phyloP scores from a whole-genome alignment of 2,329 filamentous ascomycete genomes.

The Dothideomycetes sp. region DNA sequence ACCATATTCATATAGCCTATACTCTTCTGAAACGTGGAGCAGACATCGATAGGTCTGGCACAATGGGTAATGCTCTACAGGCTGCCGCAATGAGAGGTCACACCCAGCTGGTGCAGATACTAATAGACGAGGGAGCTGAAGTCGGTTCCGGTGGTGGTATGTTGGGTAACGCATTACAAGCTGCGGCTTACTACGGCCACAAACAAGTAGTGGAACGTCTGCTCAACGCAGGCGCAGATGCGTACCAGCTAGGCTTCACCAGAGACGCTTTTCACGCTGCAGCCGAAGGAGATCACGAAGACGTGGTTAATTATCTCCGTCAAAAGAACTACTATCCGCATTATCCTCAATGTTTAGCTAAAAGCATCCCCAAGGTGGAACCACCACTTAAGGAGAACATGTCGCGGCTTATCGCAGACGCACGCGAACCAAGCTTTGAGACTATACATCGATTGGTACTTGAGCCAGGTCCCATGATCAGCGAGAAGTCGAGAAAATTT shows the following conservation, averaged over 20 bases:
- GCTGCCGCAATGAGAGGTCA: constrained; percentile 16
- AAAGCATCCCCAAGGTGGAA: no score
- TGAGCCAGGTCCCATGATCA: no score
- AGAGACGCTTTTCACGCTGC: constrained; percentile 5
- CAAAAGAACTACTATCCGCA: neutral
- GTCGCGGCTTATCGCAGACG: no score
- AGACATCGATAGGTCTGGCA: constrained; percentile 18
- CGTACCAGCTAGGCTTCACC: constrained; percentile 17
- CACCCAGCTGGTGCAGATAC: constrained; percentile 16
- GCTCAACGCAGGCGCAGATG: constrained; percentile 17
- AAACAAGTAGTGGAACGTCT: constrained; percentile 12
- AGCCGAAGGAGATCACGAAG: neutral
- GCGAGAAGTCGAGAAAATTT: no score
- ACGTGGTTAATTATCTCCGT: neutral
- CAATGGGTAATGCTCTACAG: constrained; percentile 17
- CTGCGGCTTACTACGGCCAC: constrained; percentile 16
- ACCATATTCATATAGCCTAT: constrained; percentile 16
- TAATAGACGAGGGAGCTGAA: constrained; percentile 16
- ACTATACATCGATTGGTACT: no score
- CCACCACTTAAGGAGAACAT: no score
- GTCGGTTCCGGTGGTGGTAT: constrained; percentile 12
- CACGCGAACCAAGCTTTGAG: no score
- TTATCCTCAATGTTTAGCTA: no score
- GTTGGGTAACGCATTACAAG: constrained; percentile 19
- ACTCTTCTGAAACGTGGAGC: constrained; percentile 22